These are phyloP conservation scores for Aspergillus leporis DNA, from an alignment of 495 filamentous ascomycete genomes.

Conservation along the genomic window DNA sequence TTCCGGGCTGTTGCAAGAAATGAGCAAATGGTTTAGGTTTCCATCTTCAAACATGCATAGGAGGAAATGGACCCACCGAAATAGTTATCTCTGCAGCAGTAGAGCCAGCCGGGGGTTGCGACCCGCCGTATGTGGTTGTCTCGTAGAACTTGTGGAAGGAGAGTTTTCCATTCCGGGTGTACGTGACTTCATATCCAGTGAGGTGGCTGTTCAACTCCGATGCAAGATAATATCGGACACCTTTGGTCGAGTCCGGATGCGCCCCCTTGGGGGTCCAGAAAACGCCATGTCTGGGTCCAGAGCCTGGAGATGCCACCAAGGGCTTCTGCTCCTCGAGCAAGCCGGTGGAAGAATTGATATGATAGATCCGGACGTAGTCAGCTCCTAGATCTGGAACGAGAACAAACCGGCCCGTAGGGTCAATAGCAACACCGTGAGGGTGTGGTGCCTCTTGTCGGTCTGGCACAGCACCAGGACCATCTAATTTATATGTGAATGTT, in stretches of 20 bases:
- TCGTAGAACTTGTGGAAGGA: constrained; percentile 43
- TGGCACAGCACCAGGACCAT: constrained; percentile 44
- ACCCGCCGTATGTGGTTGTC: constrained; percentile 47
- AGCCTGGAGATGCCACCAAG: constrained; percentile 38
- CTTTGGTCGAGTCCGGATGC: neutral
- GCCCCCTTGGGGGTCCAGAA: constrained; percentile 46
- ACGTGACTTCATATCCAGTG: constrained; percentile 53
- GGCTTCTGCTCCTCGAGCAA: constrained; percentile 13
- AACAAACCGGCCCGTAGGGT: constrained; percentile 60
- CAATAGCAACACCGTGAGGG: constrained; percentile 61
- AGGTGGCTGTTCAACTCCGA: constrained; percentile 58
- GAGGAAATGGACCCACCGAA: constrained; percentile 45
- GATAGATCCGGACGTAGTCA: constrained; percentile 61
- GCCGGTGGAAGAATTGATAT: constrained; percentile 35
- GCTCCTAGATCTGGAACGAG: constrained; percentile 65
- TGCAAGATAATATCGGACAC: constrained; percentile 56
- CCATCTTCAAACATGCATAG: neutral
- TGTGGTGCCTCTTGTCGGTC: constrained; percentile 59
- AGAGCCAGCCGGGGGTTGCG: constrained; percentile 33
- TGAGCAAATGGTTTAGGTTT: neutral
- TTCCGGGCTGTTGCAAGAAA: constrained; percentile 16
- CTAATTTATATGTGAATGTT: constrained; percentile 46
- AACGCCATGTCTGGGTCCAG: constrained; percentile 61
- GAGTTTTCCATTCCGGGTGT: constrained; percentile 31
- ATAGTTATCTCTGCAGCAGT: constrained; percentile 60